Percentiles rank a stretch among this genome's conserved stretches.
Conservation (phyloP, 805 yeast species). For the Myxozyma kluyveri region DNA sequence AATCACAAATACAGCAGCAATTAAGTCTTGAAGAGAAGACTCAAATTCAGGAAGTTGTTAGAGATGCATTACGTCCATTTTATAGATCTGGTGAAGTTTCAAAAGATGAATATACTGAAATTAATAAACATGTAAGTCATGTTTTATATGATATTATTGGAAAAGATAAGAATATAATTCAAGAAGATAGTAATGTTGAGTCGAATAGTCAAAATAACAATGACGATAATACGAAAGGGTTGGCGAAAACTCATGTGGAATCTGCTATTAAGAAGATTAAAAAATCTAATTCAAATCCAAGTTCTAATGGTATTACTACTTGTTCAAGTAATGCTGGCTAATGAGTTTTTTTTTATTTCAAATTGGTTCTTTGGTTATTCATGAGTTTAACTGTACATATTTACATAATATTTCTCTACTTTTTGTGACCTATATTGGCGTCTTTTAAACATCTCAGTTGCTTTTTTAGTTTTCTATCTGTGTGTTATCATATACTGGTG, state of each 20-base stretch:
- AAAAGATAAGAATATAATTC: constrained; percentile 2
- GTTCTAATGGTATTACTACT: too few species aligned
- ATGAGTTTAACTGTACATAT: too few species aligned
- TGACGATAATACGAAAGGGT: constrained; percentile 7
- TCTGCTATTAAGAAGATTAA: constrained; percentile 6
- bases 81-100: constrained; percentile 42
- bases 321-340: too few species aligned
- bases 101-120: constrained; percentile 51
- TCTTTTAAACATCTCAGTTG: too few species aligned
- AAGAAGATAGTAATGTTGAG: not conserved
- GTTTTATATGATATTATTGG: constrained; percentile 44
- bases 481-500: too few species aligned
- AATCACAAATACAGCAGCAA: not conserved
- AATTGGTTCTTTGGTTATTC: too few species aligned
- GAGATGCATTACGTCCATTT: constrained; percentile 51
- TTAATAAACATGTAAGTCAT: constrained; percentile 64
- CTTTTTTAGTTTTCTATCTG: too few species aligned
- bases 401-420: too few species aligned
- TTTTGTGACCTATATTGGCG: too few species aligned
- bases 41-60: constrained; percentile 56
- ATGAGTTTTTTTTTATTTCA: too few species aligned
- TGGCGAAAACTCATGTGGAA: constrained; percentile 17
- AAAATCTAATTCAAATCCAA: not conserved
- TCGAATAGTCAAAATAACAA: not conserved
- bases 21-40: constrained; percentile 45